These are phyloP conservation scores for Iodosphaeria phyllophila DNA, from an alignment of 2,329 filamentous ascomycete species.

Conservation along the genomic window DNA sequence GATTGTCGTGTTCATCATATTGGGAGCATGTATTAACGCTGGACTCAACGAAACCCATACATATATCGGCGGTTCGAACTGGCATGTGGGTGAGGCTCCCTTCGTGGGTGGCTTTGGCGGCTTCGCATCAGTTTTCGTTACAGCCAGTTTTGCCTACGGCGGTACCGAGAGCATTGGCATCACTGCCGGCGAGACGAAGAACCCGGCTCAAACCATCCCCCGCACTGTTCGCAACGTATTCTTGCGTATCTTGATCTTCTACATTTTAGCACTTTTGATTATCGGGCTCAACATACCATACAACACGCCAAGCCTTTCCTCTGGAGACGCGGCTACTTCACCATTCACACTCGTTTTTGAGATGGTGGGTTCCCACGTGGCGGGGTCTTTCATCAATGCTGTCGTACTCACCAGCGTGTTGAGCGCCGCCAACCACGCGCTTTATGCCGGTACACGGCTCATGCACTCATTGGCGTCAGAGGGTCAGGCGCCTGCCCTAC, in stretches of 20 bases:
- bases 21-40: conserved; percentile 39
- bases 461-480: conserved; percentile 56
- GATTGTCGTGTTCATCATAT: conserved; percentile 43
- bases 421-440: conserved; percentile 57
- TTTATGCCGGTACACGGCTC: conserved; percentile 58
- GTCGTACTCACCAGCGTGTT: conserved; percentile 63
- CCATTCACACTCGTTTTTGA: conserved; percentile 61
- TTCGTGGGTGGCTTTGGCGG: conserved; percentile 41
- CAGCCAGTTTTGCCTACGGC: conserved; percentile 62
- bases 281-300: conserved; percentile 64
- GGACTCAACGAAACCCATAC: too few relatives aligned
- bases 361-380: conserved; percentile 38
- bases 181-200: conserved; percentile 63
- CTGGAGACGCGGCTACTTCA: conserved; percentile 44
- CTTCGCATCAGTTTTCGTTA: conserved; percentile 56
- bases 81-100: too few relatives aligned
- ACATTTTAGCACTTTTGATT: conserved; percentile 53
- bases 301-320: conserved; percentile 38
- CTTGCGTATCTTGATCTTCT: conserved; percentile 69
- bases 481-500: conserved; percentile 51
- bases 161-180: conserved; percentile 63
- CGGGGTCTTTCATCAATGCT: conserved; percentile 53
- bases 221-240: conserved; percentile 66
- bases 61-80: too few relatives aligned
- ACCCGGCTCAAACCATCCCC: conserved; percentile 59